phyloP scores from a whole-genome alignment of 1,139 yeast genomes.

The Eremothecium coryli region DNA sequence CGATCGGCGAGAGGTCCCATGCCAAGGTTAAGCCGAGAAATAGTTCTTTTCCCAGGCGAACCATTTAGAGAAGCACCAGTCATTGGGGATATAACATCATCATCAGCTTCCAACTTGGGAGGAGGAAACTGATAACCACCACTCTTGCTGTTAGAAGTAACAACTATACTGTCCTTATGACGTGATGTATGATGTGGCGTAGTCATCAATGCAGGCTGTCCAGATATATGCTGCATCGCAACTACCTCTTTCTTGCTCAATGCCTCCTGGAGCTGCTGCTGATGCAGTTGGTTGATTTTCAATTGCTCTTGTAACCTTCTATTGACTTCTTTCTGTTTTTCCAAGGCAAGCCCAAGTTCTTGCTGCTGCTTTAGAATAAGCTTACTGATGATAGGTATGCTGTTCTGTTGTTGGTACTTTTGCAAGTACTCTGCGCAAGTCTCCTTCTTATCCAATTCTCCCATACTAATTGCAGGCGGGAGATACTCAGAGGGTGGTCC shows the following conservation, averaged over 20 bases:
- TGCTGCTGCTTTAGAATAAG: conserved; percentile 26
- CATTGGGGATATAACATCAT: neutral
- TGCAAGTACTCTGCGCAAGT: neutral
- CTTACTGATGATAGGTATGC: conserved; percentile 9
- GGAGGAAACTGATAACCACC: conserved; percentile 30
- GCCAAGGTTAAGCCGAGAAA: neutral
- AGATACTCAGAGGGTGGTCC: neutral
- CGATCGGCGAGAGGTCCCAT: neutral
- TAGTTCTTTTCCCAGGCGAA: conserved; percentile 1
- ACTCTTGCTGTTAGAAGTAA: conserved; percentile 24
- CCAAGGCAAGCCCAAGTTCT: conserved; percentile 24
- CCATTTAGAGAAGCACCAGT: conserved; percentile 1
- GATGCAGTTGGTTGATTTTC: conserved; percentile 22
- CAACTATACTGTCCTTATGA: conserved; percentile 6
- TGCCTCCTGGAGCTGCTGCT: conserved; percentile 21
- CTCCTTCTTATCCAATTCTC: neutral
- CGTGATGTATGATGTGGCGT: neutral
- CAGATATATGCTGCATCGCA: conserved; percentile 12
- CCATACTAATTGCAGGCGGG: neutral
- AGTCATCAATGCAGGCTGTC: neutral
- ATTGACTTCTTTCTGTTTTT: conserved; percentile 27
- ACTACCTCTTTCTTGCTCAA: conserved; percentile 20
- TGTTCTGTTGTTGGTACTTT: conserved; percentile 2
- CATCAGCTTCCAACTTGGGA: conserved; percentile 9
- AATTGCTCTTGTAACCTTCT: conserved; percentile 24